A percentile compares a stretch with the other conserved stretches of the same genome.
Conservation (phyloP, 441 rosid species). For the Gossypium lobatum region DNA sequence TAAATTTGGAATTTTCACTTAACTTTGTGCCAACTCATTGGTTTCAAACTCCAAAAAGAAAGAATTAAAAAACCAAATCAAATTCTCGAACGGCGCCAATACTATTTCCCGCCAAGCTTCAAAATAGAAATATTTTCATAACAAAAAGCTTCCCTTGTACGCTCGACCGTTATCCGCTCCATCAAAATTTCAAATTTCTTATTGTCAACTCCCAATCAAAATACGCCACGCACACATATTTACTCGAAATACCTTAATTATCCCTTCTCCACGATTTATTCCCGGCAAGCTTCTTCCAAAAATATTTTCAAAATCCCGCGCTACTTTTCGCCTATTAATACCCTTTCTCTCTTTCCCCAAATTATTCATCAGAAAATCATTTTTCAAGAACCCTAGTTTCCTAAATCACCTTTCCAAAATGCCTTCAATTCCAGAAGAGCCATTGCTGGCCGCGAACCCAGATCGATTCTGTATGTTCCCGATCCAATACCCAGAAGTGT, state of each 20-base stretch:
- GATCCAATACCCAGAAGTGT: conserved; percentile 47
- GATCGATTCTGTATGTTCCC: conserved; percentile 61
- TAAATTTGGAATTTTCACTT: not conserved
- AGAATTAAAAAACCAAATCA: not conserved
- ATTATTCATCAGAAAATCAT: not conserved
- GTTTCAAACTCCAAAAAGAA: not conserved
- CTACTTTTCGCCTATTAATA: conserved; percentile 18
- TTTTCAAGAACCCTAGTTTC: not conserved
- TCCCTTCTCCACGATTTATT: conserved; percentile 3
- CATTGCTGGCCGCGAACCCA: conserved; percentile 36
- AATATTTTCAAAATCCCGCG: conserved; percentile 29
- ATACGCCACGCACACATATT: not conserved
- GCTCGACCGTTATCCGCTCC: conserved; percentile 9
- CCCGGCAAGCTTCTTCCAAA: conserved; percentile 34
- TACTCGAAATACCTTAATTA: not conserved
- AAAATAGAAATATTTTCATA: not conserved
- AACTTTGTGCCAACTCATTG: not conserved
- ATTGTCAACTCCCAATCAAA: not conserved
- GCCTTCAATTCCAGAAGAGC: conserved; percentile 59
- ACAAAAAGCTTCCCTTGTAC: conserved; percentile 1
- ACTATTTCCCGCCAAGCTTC: not conserved
- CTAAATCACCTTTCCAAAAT: conserved; percentile 6
- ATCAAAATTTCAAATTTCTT: not conserved
- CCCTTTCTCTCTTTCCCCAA: not conserved
- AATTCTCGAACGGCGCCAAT: not conserved